A percentile compares a stretch with the other conserved stretches of the same genome.
Evolutionary conservation across 2,329 filamentous ascomycete genomes (phyloP).

Genomic region (Clonostachys rosea): DNA sequence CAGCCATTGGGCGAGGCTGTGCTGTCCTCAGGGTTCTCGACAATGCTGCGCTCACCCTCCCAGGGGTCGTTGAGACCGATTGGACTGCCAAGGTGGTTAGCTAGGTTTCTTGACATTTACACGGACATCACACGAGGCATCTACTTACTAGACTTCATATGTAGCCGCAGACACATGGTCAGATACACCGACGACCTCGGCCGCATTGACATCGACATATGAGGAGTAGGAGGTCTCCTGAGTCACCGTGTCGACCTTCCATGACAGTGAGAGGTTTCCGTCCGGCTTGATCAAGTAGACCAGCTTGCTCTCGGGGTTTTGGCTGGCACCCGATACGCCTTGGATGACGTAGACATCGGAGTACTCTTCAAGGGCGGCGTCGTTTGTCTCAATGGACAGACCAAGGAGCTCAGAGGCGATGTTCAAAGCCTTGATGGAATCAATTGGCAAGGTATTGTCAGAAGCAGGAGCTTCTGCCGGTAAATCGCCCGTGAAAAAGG

Average conservation of each 20-base stretch:
- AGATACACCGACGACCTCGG: constrained; percentile 44
- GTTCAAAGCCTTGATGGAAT: constrained; percentile 30
- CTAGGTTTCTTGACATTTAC: not conserved
- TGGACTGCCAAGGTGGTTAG: not conserved
- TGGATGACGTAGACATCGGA: constrained; percentile 25
- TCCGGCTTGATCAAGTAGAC: constrained; percentile 43
- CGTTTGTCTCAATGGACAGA: constrained; percentile 7
- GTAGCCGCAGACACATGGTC: constrained; percentile 43
- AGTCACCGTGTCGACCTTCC: constrained; percentile 50
- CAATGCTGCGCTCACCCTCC: not conserved
- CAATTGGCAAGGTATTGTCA: constrained; percentile 30
- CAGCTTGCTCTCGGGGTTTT: constrained; percentile 43
- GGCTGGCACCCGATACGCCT: constrained; percentile 36
- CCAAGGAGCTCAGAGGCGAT: constrained; percentile 17
- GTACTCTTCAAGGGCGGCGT: constrained; percentile 5
- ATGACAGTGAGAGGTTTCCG: constrained; percentile 37
- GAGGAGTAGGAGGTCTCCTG: constrained; percentile 46
- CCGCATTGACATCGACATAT: constrained; percentile 41
- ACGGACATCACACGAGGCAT: constrained; percentile 22
- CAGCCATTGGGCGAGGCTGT: not conserved
- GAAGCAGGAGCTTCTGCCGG: constrained; percentile 22
- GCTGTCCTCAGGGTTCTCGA: constrained; percentile 39
- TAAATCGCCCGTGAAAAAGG: constrained; percentile 25
- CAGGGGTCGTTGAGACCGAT: not conserved
- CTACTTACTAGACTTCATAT: constrained; percentile 44